Evolutionary conservation across 2,329 filamentous ascomycete species (phyloP), one percentile per base, ranked within the genome.

Genomic region (Fonsecaea monophora): DNA sequence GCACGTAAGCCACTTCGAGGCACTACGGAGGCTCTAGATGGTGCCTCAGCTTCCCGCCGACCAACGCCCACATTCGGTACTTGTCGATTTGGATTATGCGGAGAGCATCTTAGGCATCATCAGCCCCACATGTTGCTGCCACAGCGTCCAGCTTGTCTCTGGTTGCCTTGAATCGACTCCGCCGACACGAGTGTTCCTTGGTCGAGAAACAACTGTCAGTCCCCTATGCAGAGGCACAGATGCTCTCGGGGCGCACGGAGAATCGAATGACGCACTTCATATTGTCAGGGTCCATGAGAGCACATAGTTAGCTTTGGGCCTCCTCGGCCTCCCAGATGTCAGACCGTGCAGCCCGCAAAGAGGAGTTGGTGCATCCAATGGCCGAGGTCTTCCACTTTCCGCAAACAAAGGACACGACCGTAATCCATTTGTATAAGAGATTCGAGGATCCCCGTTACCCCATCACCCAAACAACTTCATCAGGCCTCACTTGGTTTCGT

Each of bases 301-400:
- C 21, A 10, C 18, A 50, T 21, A 21, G 45, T 9, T 50, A 8
- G 18, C 10, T 25, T 25, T 25, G 25, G 25, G 25, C 25, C 25
- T 25, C n/a, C 45, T 1, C 4, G 45, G 25, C 18, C 45, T 12
- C 18, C 45, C 18, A 25, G 8, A 50, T 21, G 25, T 50, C 45
- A 50, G 18, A 18, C 12, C 0, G 10, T 25, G 45, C 45, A 25
- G 45, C 37, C 18, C 8, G 18, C 45, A 50, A 25, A 25, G 25
- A 10, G 45, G 18, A 50, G 18, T 8, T 8, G 18, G 42, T 12
- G 25, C 18, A 12, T 10, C 45, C 45, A 10, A 8, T 9, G n/a
- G 15, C 45, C 45, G 45, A 50, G 45, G 45, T 25, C 21, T 50
- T 21, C 45, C 45, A 50, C 45, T 13, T 50, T 21, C 45, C 45